Evolutionary conservation across 2,329 filamentous ascomycete genomes (phyloP).

Genomic region (Allantophomopsis lycopodina): DNA sequence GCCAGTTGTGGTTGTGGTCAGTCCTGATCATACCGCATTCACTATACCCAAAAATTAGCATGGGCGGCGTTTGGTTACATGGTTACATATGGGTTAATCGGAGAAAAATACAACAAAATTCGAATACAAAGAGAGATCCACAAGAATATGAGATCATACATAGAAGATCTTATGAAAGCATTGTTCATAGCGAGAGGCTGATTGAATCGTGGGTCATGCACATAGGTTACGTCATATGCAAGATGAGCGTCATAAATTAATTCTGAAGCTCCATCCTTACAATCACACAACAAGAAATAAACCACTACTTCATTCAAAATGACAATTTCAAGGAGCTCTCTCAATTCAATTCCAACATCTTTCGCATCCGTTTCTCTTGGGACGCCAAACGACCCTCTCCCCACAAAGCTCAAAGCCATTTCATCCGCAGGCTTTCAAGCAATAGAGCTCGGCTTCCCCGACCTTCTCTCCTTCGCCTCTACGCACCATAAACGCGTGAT

Average conservation of each 20-base stretch:
- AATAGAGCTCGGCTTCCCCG: slow-evolving; percentile 64
- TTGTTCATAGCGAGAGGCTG: neutral
- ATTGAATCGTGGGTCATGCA: too few relatives aligned
- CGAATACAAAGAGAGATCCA: too few relatives aligned
- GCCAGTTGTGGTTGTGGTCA: too few relatives aligned
- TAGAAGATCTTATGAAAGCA: too few relatives aligned
- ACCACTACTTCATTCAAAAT: slow-evolving; percentile 2
- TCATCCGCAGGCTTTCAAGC: slow-evolving; percentile 50
- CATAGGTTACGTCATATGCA: too few relatives aligned
- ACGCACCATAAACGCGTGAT: slow-evolving; percentile 34
- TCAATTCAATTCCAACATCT: slow-evolving; percentile 27
- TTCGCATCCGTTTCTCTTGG: slow-evolving; percentile 44
- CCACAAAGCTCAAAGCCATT: slow-evolving; percentile 47
- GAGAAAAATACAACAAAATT: too few relatives aligned
- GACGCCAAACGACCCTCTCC: slow-evolving; percentile 33
- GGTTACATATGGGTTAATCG: too few relatives aligned
- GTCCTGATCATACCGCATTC: too few relatives aligned
- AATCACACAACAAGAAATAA: neutral
- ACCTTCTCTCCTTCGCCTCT: slow-evolving; percentile 50
- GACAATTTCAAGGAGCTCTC: slow-evolving; percentile 5
- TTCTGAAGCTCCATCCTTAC: neutral
- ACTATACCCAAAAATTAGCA: too few relatives aligned
- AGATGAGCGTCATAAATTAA: too few relatives aligned
- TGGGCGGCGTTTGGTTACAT: too few relatives aligned
- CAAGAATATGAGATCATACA: too few relatives aligned